Base-by-base conservation (phyloP, 257 asterid species). In the Solanum piurae region DNA sequence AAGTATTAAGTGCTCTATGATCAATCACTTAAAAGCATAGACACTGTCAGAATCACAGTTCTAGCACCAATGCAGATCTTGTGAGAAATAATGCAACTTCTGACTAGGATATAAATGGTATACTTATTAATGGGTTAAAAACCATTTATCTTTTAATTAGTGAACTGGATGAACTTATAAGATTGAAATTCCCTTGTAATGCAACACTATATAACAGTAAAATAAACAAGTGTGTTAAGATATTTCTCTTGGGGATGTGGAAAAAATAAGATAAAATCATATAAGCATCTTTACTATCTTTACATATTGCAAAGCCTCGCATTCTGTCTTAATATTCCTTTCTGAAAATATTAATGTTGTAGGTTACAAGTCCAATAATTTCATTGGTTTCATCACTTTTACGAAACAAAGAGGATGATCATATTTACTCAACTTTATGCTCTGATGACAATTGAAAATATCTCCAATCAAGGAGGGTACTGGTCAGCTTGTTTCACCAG, bases 401-500 rank as follows among this genome's bases (percentile, higher is more conserved):
- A 88, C 95, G 99, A 87, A 96, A 93, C 90, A 98, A 98, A 84
- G 99, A 96, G 91, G 99, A 97, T 90, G 99, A 96, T 91, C 91
- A 29, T 29, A 29, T 29, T 95, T 34, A 97, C 97, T 86, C 99
- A 97, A 90, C 95, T 97, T 88, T 96, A 97, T 88, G 98, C 98
- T 85, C 90, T 97, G 89, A 92, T 98, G 92, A 96, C 99, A 86
- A 93, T 97, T 86, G 99, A 97, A 88, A 97, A 97, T 89, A 92
- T 96, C 89, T 93, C 98, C 72, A 93, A 98, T 89, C 99, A 96
- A 76, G 99, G 99, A 90, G 99, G 99, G 69, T 93, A 95, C 83
- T 97, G 99, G 99, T 98, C 96, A 86, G 89, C 94, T 83, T 98
- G 37, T 34, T 3, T 34, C 37, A 34, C 37, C 3, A 34, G 37